Conservation (phyloP, 495 filamentous ascomycete species). For the Penicillium pulvis region DNA sequence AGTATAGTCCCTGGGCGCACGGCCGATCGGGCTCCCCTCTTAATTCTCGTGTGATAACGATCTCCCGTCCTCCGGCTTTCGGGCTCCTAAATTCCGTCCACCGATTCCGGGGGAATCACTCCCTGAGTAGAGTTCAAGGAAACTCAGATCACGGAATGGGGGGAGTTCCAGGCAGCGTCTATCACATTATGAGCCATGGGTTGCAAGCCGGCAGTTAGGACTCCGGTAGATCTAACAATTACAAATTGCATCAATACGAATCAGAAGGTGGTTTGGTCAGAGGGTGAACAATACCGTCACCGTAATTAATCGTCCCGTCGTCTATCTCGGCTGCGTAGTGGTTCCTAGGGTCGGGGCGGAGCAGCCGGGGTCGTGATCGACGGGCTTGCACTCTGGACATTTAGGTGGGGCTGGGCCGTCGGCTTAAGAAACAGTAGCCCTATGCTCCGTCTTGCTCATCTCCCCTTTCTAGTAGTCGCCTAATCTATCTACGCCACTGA, state of each 20-base stretch:
- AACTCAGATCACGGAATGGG: too few relatives aligned
- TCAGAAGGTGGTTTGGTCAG: not conserved
- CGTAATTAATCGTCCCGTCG: not conserved
- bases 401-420: not conserved
- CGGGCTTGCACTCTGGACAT: not conserved
- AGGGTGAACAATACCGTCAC: not conserved
- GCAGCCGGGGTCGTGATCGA: not conserved
- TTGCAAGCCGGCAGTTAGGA: not conserved
- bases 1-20: not conserved
- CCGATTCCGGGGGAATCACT: not conserved
- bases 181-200: not conserved
- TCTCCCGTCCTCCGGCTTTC: not conserved
- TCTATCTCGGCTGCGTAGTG: not conserved
- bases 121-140: too few relatives aligned
- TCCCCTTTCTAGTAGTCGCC: not conserved
- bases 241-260: not conserved
- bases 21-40: not conserved
- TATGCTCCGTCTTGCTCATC: not conserved
- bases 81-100: not conserved
- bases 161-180: not conserved
- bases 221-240: not conserved
- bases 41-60: not conserved
- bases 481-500: not conserved
- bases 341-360: not conserved
- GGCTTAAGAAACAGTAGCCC: not conserved